Conservation (phyloP, 169 alveolate species). For the Amoebophrya sp. region DNA sequence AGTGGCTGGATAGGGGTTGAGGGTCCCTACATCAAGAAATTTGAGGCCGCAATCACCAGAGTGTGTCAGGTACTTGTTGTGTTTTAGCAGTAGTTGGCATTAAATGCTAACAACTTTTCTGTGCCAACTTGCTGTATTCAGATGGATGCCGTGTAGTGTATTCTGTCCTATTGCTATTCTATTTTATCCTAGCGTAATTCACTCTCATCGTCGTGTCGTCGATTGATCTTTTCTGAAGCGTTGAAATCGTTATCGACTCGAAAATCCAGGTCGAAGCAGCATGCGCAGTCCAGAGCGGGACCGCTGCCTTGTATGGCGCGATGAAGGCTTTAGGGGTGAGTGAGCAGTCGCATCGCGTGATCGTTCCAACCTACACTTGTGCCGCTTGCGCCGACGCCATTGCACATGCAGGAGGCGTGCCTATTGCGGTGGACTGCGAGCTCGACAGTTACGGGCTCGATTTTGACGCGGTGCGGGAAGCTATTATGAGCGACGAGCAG, state of each 20-base stretch:
- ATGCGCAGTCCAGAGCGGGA: constrained; percentile 31
- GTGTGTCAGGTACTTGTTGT: neutral
- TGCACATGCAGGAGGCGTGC: constrained; percentile 28
- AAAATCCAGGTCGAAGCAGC: constrained; percentile 14
- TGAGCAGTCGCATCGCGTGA: neutral
- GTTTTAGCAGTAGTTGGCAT: no score
- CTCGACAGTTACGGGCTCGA: neutral
- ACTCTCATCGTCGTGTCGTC: no score
- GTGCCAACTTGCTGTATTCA: no score
- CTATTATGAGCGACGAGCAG: neutral
- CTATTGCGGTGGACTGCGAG: constrained; percentile 11
- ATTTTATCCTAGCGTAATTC: no score
- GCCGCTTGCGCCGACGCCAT: constrained; percentile 36
- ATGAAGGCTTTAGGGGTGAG: constrained; percentile 33
- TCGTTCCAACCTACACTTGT: constrained; percentile 26
- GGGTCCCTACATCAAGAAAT: constrained; percentile 29
- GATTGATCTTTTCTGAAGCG: no score
- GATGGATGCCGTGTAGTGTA: no score
- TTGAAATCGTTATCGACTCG: no score
- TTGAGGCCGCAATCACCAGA: constrained; percentile 1
- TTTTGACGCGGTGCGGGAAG: constrained; percentile 3
- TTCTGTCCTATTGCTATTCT: no score
- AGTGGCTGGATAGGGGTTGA: constrained; percentile 33
- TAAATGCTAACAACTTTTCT: no score
- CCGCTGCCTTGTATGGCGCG: constrained; percentile 34